A percentile compares a stretch with the other conserved stretches of the same genome.
These are phyloP conservation scores for Puccinia polysora DNA, from an alignment of 1,284 basidiomycete genomes.

Conservation along the genomic window DNA sequence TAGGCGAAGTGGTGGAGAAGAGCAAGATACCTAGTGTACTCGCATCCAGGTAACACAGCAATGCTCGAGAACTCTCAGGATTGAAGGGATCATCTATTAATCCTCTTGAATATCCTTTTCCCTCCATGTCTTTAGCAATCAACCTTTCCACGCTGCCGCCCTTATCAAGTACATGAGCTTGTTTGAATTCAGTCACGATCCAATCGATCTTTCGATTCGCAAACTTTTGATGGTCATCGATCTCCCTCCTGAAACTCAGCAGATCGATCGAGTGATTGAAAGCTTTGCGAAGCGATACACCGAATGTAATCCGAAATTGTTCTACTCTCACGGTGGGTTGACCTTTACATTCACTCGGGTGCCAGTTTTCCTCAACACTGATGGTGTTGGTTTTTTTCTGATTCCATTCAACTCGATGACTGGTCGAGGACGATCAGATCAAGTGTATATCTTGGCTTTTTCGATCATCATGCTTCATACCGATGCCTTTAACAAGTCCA, in stretches of 20 bases:
- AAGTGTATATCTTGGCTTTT: conserved; percentile 93
- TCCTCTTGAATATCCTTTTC: not conserved
- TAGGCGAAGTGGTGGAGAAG: conserved; percentile 4
- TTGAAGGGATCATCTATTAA: not conserved
- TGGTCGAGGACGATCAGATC: conserved; percentile 61
- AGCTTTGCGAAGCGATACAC: conserved; percentile 83
- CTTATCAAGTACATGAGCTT: conserved; percentile 68
- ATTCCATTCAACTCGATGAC: not conserved
- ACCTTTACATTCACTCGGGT: not conserved
- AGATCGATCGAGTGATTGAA: conserved; percentile 96
- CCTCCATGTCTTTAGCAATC: too few relatives aligned
- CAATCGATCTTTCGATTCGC: conserved; percentile 87
- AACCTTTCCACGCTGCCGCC: conserved; percentile 60
- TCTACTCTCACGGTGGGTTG: conserved; percentile 66
- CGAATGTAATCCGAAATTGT: conserved; percentile 76
- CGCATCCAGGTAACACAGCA: conserved; percentile 20
- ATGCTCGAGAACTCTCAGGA: not conserved
- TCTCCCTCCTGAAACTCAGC: conserved; percentile 90
- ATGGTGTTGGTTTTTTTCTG: not conserved
- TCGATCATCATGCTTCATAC: conserved; percentile 99
- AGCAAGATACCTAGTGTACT: conserved; percentile 27
- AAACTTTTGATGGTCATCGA: conserved; percentile 84
- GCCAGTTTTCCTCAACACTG: not conserved
- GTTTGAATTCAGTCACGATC: conserved; percentile 72
- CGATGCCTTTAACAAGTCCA: conserved; percentile 94